These are phyloP conservation scores for Cercospora janseana DNA, from an alignment of 2,329 filamentous ascomycete genomes.

Conservation along the genomic window DNA sequence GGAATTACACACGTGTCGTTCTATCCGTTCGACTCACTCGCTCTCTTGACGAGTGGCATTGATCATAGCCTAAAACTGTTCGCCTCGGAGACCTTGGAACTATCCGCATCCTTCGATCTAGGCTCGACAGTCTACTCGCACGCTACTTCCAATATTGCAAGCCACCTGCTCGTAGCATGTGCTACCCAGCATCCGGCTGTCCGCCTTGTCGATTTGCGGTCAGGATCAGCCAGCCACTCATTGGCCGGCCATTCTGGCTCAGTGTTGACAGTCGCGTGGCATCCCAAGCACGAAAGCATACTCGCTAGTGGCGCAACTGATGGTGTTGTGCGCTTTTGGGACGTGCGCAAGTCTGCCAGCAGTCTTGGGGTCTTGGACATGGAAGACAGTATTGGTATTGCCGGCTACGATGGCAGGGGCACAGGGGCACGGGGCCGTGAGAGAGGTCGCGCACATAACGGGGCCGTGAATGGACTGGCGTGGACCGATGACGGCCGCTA, in stretches of 20 bases:
- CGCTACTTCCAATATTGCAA: constrained; percentile 69
- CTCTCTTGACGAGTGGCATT: constrained; percentile 74
- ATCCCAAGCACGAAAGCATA: constrained; percentile 73
- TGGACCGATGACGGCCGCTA: constrained; percentile 80
- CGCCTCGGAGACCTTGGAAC: constrained; percentile 60
- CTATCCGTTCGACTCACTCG: constrained; percentile 73
- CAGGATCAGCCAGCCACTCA: constrained; percentile 64
- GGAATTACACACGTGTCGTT: constrained; percentile 75
- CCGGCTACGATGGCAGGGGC: constrained; percentile 47
- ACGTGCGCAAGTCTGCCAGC: constrained; percentile 75
- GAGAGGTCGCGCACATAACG: constrained; percentile 64
- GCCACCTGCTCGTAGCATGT: constrained; percentile 77
- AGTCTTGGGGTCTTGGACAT: constrained; percentile 76
- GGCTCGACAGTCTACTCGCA: constrained; percentile 72
- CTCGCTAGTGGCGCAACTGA: constrained; percentile 83
- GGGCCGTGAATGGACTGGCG: constrained; percentile 76
- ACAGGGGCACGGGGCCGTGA: constrained; percentile 44
- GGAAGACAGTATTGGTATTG: constrained; percentile 74
- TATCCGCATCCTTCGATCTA: constrained; percentile 67
- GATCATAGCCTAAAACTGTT: constrained; percentile 76
- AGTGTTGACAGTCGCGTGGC: constrained; percentile 70
- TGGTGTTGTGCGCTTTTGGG: constrained; percentile 81
- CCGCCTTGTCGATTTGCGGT: constrained; percentile 80
- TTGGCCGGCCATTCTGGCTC: constrained; percentile 52
- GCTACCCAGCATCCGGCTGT: constrained; percentile 83